Evolutionary conservation across 108 stramenopile species (phyloP), one percentile per base, ranked within the genome.

Genomic region (Skeletonema menzelii): DNA sequence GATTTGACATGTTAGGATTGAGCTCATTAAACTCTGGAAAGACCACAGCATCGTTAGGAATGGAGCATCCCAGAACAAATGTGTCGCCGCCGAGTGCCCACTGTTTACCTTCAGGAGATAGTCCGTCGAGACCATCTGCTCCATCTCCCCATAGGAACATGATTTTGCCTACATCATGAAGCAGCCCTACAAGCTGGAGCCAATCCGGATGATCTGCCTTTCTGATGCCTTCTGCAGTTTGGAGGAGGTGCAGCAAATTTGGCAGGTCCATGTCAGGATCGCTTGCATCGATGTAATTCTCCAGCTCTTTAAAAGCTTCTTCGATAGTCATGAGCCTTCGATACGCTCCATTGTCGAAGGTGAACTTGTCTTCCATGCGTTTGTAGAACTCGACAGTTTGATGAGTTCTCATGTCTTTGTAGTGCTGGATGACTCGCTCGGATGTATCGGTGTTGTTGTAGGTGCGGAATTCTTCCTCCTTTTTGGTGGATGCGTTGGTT

Each of bases 121-220:
- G 76, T 12, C 92, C 92, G 31, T 87, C 80, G 56, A 89, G 91
- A 11, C 91, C 91, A 26, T 89, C 87, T 11, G 83, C 73, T n/a
- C 64, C 80, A 56, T 30, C 73, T 4, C 92, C 92, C 89, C 89
- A 93, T 0, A 93, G 76, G 69, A 89, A 93, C 87, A 88, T 88
- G 35, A 93, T 93, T 53, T 93, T 93, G 0, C 92, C 92, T 89
- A 93, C 88, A 55, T 93, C 92, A 64, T 93, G 92, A n/a, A 93
- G 53, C 14, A 93, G 59, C 3, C 92, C 92, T 8, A 76, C 73
- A 40, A 93, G 71, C 57, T 88, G 85, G n/a, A 93, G 28, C 92
- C 92, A 93, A 27, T 93, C 92, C 13, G 92, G 92, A 60, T 90
- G 92, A 14, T 77, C 80, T 7, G 87, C 89, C 40, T 64, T 65